These are phyloP conservation scores for Fraxinus pennsylvanica DNA, from an alignment of 257 asterid genomes.

Conservation along the genomic window DNA sequence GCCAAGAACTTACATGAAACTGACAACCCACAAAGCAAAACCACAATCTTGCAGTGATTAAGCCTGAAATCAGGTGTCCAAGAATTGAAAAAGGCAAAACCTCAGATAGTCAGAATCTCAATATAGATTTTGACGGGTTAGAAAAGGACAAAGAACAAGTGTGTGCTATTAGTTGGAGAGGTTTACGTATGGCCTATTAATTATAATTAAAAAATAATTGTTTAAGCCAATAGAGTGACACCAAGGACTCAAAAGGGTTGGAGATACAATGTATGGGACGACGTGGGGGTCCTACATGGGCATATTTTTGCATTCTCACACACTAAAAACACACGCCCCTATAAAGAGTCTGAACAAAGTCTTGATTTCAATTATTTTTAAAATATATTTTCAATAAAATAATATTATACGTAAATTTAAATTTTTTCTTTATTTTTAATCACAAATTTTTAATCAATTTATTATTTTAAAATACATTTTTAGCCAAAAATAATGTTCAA, in stretches of 20 bases:
- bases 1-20: slow-evolving; percentile 17
- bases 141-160: slow-evolving; percentile 1
- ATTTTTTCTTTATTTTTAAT: too few species aligned
- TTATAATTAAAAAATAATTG: neutral
- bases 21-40: slow-evolving; percentile 29
- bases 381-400: too few species aligned
- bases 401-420: too few species aligned
- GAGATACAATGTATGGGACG: slow-evolving; percentile 39
- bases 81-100: slow-evolving; percentile 5
- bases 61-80: slow-evolving; percentile 22
- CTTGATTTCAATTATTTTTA: neutral
- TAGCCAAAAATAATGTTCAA: too few species aligned
- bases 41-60: slow-evolving; percentile 13
- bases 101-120: slow-evolving; percentile 6
- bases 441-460: too few species aligned
- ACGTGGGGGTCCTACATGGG: slow-evolving; percentile 31
- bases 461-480: too few species aligned
- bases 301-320: slow-evolving; percentile 28
- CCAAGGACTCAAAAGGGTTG: slow-evolving; percentile 18
- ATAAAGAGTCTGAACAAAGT: slow-evolving; percentile 23
- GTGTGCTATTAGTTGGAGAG: neutral
- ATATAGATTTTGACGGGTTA: neutral
- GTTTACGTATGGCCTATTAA: neutral
- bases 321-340: slow-evolving; percentile 39
- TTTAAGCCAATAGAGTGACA: neutral